Conservation (phyloP, 2,329 filamentous ascomycete species). For the Phaeosphaeria sp. region DNA sequence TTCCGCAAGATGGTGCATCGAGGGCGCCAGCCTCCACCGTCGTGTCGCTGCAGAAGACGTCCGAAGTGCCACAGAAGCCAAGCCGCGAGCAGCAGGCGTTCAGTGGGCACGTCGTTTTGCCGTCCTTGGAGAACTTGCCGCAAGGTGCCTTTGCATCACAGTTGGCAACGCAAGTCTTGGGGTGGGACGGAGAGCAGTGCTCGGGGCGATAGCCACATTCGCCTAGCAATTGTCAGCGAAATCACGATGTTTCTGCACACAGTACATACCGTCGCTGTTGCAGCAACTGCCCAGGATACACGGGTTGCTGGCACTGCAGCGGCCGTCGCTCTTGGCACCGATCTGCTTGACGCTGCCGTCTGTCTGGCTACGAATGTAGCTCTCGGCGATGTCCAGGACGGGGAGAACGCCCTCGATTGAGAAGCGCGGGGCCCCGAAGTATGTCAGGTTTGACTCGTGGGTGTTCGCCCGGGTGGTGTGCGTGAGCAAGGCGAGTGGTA, state of each 20-base stretch:
- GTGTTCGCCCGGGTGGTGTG: not conserved
- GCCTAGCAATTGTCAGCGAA: not conserved
- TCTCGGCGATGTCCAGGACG: constrained; percentile 13
- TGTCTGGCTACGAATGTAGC: constrained; percentile 16
- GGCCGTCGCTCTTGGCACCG: not conserved
- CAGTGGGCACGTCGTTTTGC: constrained; percentile 11
- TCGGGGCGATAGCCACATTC: constrained; percentile 19
- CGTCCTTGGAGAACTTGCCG: constrained; percentile 33
- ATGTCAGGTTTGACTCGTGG: constrained; percentile 8
- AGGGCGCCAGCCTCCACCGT: not conserved
- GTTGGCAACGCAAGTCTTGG: constrained; percentile 32
- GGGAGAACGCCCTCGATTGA: constrained; percentile 10
- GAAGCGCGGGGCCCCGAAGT: constrained; percentile 14
- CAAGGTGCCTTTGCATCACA: constrained; percentile 50
- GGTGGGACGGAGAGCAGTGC: constrained; percentile 10
- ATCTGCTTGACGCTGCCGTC: constrained; percentile 2
- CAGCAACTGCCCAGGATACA: constrained; percentile 20
- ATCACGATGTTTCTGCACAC: not conserved
- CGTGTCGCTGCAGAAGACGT: constrained; percentile 14
- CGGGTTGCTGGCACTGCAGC: constrained; percentile 12
- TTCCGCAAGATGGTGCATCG: constrained; percentile 14
- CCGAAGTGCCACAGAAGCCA: constrained; percentile 49
- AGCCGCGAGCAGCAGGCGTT: constrained; percentile 42
- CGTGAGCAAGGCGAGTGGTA: not conserved
- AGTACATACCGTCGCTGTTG: constrained; percentile 12